Evolutionary conservation across 2,329 filamentous ascomycete species (phyloP).

Genomic region (Aureobasidium sp.): DNA sequence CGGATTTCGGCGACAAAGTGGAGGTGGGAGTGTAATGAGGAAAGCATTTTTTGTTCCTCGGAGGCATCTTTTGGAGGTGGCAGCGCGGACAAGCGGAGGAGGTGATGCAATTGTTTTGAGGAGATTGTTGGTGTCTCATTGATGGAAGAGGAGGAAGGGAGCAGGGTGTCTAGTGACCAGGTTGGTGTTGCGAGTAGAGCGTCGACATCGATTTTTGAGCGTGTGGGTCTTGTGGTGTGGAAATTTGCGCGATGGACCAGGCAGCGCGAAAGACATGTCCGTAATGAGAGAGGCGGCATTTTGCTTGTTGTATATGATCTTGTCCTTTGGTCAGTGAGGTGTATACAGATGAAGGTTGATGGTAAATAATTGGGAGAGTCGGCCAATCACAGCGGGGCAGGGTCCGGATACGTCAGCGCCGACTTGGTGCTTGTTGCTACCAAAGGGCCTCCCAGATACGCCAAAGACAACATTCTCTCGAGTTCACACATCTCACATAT

Average conservation of each 20-base stretch:
- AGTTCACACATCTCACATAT: not conserved
- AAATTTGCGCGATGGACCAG: not conserved
- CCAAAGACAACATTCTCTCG: not conserved
- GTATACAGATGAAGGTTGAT: not conserved
- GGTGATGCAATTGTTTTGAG: conserved; percentile 63
- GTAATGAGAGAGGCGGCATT: not conserved
- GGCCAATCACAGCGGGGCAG: conserved; percentile 9
- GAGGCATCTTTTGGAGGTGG: conserved; percentile 55
- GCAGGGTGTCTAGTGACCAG: conserved; percentile 55
- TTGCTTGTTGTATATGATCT: not conserved
- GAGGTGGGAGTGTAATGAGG: conserved; percentile 70
- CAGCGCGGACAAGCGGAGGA: conserved; percentile 82
- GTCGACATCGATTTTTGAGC: conserved; percentile 22
- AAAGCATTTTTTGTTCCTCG: conserved; percentile 63
- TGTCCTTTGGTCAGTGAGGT: not conserved
- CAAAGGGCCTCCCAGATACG: not conserved
- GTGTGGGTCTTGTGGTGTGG: not conserved
- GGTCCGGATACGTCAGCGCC: conserved; percentile 7
- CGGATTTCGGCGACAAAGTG: conserved; percentile 87
- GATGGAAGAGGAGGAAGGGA: not conserved
- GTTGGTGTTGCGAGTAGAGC: conserved; percentile 55
- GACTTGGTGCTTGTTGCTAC: not conserved
- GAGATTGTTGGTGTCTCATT: conserved; percentile 43
- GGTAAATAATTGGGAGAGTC: not conserved
- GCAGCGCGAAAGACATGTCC: not conserved